A percentile compares a stretch with the other conserved stretches of the same genome.
Conservation (phyloP, 225 moss, liverwort and hornwort genomes). For the Rhytidiadelphus loreus region DNA sequence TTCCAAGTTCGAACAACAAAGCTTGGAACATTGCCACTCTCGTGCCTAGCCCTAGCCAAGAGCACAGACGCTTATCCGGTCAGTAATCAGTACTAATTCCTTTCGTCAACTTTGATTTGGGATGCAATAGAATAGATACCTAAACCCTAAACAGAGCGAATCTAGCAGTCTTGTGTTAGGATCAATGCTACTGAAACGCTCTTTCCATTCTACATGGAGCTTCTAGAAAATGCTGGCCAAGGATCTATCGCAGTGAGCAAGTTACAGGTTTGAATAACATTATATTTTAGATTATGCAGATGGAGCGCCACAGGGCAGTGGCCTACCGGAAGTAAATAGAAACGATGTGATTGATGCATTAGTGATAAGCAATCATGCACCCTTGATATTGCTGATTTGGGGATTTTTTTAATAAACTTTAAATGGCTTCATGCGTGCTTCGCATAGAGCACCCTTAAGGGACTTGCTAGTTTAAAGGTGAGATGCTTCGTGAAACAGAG, state of each 20-base stretch:
- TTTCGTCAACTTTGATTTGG: neutral
- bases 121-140: neutral
- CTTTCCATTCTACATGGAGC: neutral
- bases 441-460: neutral
- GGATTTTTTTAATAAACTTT: neutral
- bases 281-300: neutral
- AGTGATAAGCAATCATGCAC: neutral
- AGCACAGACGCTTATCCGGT: conserved; percentile 94
- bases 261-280: neutral
- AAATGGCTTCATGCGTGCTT: neutral
- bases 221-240: neutral
- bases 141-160: neutral
- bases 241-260: neutral
- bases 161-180: neutral
- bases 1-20: conserved; percentile 91
- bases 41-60: conserved; percentile 66
- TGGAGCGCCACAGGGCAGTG: neutral
- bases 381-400: neutral
- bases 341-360: neutral
- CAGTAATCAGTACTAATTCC: neutral
- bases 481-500: neutral
- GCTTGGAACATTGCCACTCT: conserved; percentile 83
- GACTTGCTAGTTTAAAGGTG: neutral
- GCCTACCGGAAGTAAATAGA: neutral
- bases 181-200: neutral